Evolutionary conservation across 2,329 filamentous ascomycete genomes (phyloP).

Genomic region (Aspergillus jensenii): DNA sequence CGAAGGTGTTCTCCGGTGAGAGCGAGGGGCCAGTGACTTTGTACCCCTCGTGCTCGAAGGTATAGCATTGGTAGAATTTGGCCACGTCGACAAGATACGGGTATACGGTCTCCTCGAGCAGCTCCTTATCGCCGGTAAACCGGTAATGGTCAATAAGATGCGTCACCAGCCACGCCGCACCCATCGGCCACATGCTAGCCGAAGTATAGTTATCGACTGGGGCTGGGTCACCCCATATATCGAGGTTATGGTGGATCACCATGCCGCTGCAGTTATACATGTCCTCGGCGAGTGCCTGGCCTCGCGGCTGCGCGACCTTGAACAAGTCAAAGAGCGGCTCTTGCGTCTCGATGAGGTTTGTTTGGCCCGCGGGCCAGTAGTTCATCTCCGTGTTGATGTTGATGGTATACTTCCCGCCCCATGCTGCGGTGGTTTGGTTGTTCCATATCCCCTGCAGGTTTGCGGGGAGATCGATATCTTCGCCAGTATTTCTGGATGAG

Average conservation of each 20-base stretch:
- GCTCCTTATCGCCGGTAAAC: conserved; percentile 1
- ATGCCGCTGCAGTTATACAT: conserved; percentile 8
- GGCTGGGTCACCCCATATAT: conserved; percentile 9
- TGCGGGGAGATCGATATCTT: not conserved
- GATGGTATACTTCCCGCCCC: conserved; percentile 10
- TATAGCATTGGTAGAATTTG: conserved; percentile 8
- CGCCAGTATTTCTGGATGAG: not conserved
- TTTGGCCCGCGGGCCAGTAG: conserved; percentile 1
- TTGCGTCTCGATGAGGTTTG: conserved; percentile 2
- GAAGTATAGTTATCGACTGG: conserved; percentile 7
- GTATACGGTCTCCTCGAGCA: conserved; percentile 1
- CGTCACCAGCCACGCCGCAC: conserved; percentile 1
- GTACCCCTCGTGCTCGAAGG: conserved; percentile 2
- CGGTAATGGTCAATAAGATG: conserved; percentile 7
- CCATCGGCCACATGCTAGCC: conserved; percentile 9
- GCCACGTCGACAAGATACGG: not conserved
- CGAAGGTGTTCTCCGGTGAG: conserved; percentile 8
- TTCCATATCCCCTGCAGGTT: conserved; percentile 9
- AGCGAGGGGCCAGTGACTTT: not conserved
- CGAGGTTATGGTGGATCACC: conserved; percentile 6
- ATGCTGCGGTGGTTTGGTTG: conserved; percentile 1
- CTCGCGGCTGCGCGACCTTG: not conserved
- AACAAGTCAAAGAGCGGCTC: conserved; percentile 2
- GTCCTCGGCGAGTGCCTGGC: not conserved
- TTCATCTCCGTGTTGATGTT: conserved; percentile 10